These are phyloP conservation scores for Cerioporus squamosus DNA, from an alignment of 1,284 basidiomycete species.

Conservation along the genomic window DNA sequence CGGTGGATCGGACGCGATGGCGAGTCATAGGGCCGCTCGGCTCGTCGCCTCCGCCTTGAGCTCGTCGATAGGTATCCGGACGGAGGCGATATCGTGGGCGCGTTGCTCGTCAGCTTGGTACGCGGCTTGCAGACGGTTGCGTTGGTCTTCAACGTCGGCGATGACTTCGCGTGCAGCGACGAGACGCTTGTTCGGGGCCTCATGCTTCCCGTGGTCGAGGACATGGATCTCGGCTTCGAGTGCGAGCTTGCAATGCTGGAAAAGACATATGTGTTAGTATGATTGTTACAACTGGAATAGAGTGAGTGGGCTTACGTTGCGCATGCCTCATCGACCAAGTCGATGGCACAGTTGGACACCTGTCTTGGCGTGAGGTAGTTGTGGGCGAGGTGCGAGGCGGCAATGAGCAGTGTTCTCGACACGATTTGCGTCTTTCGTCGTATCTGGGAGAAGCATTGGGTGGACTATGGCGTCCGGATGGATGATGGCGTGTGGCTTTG, in stretches of 20 bases:
- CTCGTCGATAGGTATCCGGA: conserved; percentile 89
- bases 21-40: conserved; percentile 88
- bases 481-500: too few species aligned
- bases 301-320: conserved; percentile 59
- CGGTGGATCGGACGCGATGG: conserved; percentile 92
- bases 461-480: too few species aligned
- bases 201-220: conserved; percentile 91
- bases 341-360: conserved; percentile 91
- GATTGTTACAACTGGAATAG: neutral
- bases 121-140: conserved; percentile 86
- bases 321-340: conserved; percentile 93
- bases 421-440: too few species aligned
- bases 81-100: conserved; percentile 84
- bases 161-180: conserved; percentile 79
- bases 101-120: conserved; percentile 91
- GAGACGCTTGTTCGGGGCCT: conserved; percentile 89
- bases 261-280: conserved; percentile 22
- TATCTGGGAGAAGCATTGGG: too few species aligned
- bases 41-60: conserved; percentile 96
- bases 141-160: conserved; percentile 86
- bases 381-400: conserved; percentile 91
- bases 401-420: too few species aligned
- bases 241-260: conserved; percentile 92
- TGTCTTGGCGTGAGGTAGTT: conserved; percentile 90
- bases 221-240: conserved; percentile 97